These are phyloP conservation scores for Alternaria gaisen DNA, from an alignment of 2,329 filamentous ascomycete genomes.

Conservation along the genomic window DNA sequence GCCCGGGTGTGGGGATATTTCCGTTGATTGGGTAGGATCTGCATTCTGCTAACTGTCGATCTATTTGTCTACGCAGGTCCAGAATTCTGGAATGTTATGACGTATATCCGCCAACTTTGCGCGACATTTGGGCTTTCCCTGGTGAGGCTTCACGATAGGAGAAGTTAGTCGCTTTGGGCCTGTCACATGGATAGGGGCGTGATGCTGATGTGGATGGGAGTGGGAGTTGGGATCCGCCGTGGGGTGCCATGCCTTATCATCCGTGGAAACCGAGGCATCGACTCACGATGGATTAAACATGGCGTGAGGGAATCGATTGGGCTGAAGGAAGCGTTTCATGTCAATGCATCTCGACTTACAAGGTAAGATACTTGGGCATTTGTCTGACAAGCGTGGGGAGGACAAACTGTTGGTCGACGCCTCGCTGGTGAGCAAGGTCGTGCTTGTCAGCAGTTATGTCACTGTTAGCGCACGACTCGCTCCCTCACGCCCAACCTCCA, in stretches of 20 bases:
- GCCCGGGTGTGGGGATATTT: conserved; percentile 1
- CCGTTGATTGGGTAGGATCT: conserved; percentile 12
- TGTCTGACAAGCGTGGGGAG: conserved; percentile 6
- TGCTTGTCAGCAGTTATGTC: conserved; percentile 10
- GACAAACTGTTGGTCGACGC: background rate
- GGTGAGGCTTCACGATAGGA: conserved; percentile 14
- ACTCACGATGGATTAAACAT: background rate
- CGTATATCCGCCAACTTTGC: conserved; percentile 18
- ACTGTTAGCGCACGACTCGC: conserved; percentile 18
- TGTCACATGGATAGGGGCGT: conserved; percentile 11
- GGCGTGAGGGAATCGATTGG: conserved; percentile 1
- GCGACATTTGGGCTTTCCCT: conserved; percentile 4
- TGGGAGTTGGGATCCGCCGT: conserved; percentile 19
- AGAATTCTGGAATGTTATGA: conserved; percentile 27
- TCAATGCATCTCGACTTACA: background rate
- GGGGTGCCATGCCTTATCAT: conserved; percentile 30
- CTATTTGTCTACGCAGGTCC: conserved; percentile 23
- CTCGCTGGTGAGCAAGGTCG: background rate
- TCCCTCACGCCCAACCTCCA: conserved; percentile 9
- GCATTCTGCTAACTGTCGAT: conserved; percentile 29
- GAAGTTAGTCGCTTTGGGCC: conserved; percentile 15
- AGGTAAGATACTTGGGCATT: background rate
- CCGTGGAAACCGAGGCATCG: background rate
- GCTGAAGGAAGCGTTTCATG: conserved; percentile 7
- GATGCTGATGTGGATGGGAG: conserved; percentile 8